These are phyloP conservation scores for Yueomyces sinensis DNA, from an alignment of 805 yeast species.

Conservation along the genomic window DNA sequence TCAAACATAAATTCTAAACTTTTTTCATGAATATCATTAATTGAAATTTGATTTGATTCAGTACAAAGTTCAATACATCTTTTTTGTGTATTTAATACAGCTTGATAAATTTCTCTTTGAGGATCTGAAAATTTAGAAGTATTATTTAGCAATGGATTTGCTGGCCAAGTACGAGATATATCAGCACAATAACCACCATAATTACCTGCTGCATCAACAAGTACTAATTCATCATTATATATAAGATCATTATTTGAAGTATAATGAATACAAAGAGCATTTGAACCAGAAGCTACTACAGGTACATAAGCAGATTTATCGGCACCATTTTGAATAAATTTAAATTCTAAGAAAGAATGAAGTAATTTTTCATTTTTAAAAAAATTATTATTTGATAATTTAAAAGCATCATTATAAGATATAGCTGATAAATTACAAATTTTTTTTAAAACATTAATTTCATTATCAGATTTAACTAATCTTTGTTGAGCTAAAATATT, in stretches of 20 bases:
- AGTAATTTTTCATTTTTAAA: constrained; percentile 66
- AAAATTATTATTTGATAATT: constrained; percentile 32
- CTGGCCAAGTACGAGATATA: constrained; percentile 95
- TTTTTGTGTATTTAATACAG: constrained; percentile 73
- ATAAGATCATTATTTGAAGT: constrained; percentile 82
- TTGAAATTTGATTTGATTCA: constrained; percentile 35
- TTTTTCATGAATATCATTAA: constrained; percentile 64
- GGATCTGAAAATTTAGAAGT: constrained; percentile 31
- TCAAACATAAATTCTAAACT: constrained; percentile 46
- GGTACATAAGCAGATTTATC: constrained; percentile 86
- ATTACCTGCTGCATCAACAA: constrained; percentile 92
- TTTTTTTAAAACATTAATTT: constrained; percentile 62
- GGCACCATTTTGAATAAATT: constrained; percentile 79
- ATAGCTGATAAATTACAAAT: constrained; percentile 76
- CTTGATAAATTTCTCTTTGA: constrained; percentile 79
- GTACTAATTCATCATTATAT: constrained; percentile 64
- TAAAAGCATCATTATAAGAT: constrained; percentile 75
- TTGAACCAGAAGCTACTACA: constrained; percentile 88
- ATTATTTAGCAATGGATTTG: constrained; percentile 19
- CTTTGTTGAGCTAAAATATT: constrained; percentile 28
- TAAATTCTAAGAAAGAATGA: constrained; percentile 68
- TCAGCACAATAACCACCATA: constrained; percentile 93
- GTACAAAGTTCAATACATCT: constrained; percentile 62
- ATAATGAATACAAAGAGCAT: constrained; percentile 86
- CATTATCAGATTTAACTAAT: constrained; percentile 61